Evolutionary conservation across 2,329 filamentous ascomycete species (phyloP), one percentile per base, ranked within the genome.

Genomic region (Coniochaeta ligniaria): DNA sequence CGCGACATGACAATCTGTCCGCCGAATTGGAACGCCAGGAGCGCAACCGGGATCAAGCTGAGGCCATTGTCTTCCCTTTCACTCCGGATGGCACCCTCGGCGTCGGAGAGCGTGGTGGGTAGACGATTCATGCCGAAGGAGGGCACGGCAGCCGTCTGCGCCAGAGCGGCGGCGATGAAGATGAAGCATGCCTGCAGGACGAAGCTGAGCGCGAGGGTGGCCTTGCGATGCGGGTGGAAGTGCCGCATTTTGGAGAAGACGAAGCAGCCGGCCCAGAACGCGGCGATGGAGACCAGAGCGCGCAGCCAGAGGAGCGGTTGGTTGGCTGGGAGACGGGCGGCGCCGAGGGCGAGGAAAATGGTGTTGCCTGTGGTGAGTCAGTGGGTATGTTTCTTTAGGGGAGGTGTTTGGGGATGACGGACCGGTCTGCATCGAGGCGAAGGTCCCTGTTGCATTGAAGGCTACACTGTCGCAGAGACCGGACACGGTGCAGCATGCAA

Each of bases 341-440:
- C 80, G 60, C 83, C 83, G 24, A 87, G 80, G 20, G 81, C 83
- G 43, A 87, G 76, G 72, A 87, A 86, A 66, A 87, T 80, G 11
- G 84, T 87, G 71, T 87, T 87, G 43, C 84, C 83, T 73, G 14
- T 5, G 3, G 11, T 26, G 20, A n/a, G 38, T 52, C 41, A 24
- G 43, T 12, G 26, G 50, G 26, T 36, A 20, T 31, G 28, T 55
- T 5, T 43, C 26, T 16, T 22, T 12, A 9, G 28, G 35, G 5
- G 20, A 28, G 26, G 50, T 16, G n/a, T 33, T 36, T 5, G 35
- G 3, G 12, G 22, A 33, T 26, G 24, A 43, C 60, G 45, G 41
- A 63, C 67, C 66, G 4, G 74, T 76, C 63, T 76, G 74, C 74
- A 77, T 77, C 52, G 71, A 73, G 26, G 75, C 75, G 59, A 75